These are phyloP conservation scores for Mortierella sp. DNA, from an alignment of 371 early-diverging fungal species.

Conservation along the genomic window DNA sequence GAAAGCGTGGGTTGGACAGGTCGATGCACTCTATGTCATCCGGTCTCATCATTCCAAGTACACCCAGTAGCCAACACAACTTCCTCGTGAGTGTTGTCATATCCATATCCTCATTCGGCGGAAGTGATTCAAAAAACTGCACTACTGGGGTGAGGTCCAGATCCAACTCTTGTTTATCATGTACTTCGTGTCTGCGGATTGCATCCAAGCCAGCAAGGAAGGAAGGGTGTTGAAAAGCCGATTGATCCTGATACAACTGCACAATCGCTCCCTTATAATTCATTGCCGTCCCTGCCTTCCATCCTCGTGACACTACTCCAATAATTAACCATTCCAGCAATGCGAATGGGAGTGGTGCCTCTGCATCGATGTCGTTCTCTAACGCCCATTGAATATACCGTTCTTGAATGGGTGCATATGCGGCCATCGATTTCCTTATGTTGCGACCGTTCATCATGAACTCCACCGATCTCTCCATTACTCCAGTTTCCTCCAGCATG, in stretches of 20 bases:
- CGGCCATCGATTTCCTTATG: neutral
- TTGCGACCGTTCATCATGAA: neutral
- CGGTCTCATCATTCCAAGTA: constrained; percentile 7
- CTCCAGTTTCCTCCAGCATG: neutral
- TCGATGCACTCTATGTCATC: constrained; percentile 18
- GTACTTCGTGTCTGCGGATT: too few relatives aligned
- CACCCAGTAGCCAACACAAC: constrained; percentile 9
- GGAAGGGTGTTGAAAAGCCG: neutral
- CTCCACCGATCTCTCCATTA: neutral
- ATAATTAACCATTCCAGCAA: constrained; percentile 7
- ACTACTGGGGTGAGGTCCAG: too few relatives aligned
- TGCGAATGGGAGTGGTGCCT: neutral
- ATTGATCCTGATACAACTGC: constrained; percentile 10
- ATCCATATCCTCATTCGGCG: neutral
- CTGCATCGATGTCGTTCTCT: neutral
- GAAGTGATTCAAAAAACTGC: too few relatives aligned
- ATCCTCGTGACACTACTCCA: neutral
- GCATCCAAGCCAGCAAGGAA: neutral
- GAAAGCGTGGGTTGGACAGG: neutral
- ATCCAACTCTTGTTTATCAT: too few relatives aligned
- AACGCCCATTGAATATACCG: constrained; percentile 9
- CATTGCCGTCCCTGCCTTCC: neutral
- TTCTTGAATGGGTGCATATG: neutral
- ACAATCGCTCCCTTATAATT: constrained; percentile 1
- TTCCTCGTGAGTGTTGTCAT: neutral